These are phyloP conservation scores for Ogataea philodendri DNA, from an alignment of 805 yeast species.

Conservation along the genomic window DNA sequence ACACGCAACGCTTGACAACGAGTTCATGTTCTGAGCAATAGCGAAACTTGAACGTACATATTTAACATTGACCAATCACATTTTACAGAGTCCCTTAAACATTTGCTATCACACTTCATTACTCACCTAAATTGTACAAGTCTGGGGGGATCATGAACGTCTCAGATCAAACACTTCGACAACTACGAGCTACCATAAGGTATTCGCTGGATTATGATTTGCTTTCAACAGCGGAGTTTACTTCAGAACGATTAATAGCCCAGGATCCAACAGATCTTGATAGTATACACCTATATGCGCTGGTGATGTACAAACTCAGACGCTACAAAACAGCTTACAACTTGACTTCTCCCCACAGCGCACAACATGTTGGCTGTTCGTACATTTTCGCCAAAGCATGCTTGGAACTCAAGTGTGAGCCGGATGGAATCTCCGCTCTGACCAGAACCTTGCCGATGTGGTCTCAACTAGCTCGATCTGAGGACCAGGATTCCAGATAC, in stretches of 20 bases:
- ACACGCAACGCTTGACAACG: neutral
- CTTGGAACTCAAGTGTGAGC: constrained; percentile 48
- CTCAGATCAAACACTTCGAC: constrained; percentile 26
- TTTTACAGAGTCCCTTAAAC: too few relatives aligned
- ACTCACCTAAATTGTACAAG: constrained; percentile 2
- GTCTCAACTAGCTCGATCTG: constrained; percentile 24
- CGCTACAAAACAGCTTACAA: constrained; percentile 64
- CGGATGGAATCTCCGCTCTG: constrained; percentile 61
- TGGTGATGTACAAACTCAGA: constrained; percentile 57
- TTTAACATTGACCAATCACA: too few relatives aligned
- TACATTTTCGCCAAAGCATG: constrained; percentile 73
- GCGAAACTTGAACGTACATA: too few relatives aligned
- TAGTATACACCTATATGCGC: constrained; percentile 66
- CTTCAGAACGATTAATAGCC: constrained; percentile 77
- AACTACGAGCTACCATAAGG: constrained; percentile 58
- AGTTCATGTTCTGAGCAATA: constrained; percentile 1
- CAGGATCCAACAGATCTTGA: constrained; percentile 54
- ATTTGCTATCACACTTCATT: too few relatives aligned
- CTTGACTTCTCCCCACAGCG: constrained; percentile 38
- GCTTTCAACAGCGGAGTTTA: constrained; percentile 75
- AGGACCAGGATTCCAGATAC: constrained; percentile 16
- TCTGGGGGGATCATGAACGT: constrained; percentile 20
- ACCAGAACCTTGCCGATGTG: constrained; percentile 39
- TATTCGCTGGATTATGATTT: constrained; percentile 72
- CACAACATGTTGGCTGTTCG: constrained; percentile 68